These are phyloP conservation scores for Saccharomyces kudriavzevii DNA, from an alignment of 805 yeast species.

Conservation along the genomic window DNA sequence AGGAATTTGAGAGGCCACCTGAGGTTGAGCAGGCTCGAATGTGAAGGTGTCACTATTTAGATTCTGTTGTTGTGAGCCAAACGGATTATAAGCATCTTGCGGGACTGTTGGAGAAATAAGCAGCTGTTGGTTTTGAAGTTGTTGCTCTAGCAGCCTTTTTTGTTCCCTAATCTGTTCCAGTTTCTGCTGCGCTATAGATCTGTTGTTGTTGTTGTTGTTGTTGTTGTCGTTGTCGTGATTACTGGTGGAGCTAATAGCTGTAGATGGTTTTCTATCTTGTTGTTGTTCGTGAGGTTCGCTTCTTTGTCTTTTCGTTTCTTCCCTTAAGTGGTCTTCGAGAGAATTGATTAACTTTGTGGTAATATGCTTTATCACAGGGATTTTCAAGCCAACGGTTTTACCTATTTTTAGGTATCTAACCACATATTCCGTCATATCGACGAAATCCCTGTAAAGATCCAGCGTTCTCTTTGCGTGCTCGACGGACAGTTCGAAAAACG, in stretches of 20 bases:
- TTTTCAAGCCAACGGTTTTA: conserved; percentile 78
- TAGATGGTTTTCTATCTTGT: conserved; percentile 33
- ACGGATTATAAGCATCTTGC: conserved; percentile 25
- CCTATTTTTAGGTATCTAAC: conserved; percentile 80
- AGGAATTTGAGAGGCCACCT: conserved; percentile 14
- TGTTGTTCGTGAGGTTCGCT: conserved; percentile 20
- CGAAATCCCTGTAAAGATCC: conserved; percentile 72
- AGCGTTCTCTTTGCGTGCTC: conserved; percentile 79
- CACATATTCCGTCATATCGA: conserved; percentile 73
- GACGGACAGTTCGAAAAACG: conserved; percentile 82
- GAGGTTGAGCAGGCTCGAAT: conserved; percentile 12
- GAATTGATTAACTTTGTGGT: conserved; percentile 85
- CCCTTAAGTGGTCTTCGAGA: conserved; percentile 77
- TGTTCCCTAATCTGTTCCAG: conserved; percentile 25
- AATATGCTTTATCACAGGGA: conserved; percentile 91
- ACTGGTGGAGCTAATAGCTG: conserved; percentile 8
- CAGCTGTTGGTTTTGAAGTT: conserved; percentile 20
- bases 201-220: conserved; percentile 7
- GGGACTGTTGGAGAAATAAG: conserved; percentile 17
- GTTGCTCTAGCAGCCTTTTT: conserved; percentile 19
- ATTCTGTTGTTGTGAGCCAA: conserved; percentile 16
- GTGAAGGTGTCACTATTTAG: conserved; percentile 8
- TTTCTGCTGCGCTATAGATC: conserved; percentile 23
- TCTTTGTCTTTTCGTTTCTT: conserved; percentile 35
- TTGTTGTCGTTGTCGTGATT: conserved; percentile 7